Evolutionary conservation across 164 flowering plant genomes (phyloP), one percentile per base, ranked within the genome.

Genomic region (Vitis amurensis): DNA sequence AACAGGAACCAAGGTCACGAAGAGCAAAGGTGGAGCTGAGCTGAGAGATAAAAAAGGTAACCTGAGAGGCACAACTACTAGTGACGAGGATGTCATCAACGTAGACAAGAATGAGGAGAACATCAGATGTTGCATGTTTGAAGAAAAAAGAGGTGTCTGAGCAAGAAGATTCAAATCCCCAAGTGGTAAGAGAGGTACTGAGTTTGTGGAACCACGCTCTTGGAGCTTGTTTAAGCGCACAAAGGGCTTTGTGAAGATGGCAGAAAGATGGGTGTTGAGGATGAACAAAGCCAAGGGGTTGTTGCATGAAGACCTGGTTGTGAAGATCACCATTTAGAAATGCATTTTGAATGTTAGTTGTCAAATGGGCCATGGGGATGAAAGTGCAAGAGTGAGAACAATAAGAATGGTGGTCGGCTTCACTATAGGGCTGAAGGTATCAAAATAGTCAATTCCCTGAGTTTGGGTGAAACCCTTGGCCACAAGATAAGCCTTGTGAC

Each of bases 171-270:
- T 8, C 9, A 19, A 57, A 57, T 13, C 60, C 60, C 9, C 14
- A 57, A 2, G n/a, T 14, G 9, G 17, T 14, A 57, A 57, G n/a
- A 57, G 27, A 51, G 55, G 12, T 14, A 51, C 14, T 51, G 52
- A 64, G 31, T 19, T 23, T 16, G 8, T 51, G 61, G 13, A 63
- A 63, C 73, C 73, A 71, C 8, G 68, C 73, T 9, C 73, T 1
- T 13, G 68, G 73, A 4, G 68, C 61, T 50, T 71, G 68, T 64
- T 71, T 71, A 11, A 63, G 55, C 3, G 68, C 74, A 50, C 57
- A 71, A 4, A 71, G n/a, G 8, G 72, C 62, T 14, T 61, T 30
- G 10, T 60, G 16, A 4, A 69, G 30, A 5, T 27, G 13, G 19
- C 59, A 69, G 5, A 60, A 19, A 19, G 30, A 1, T 12, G 60